These are phyloP conservation scores for Ceratobasidium papillatum DNA, from an alignment of 1,284 basidiomycete species.

Conservation along the genomic window DNA sequence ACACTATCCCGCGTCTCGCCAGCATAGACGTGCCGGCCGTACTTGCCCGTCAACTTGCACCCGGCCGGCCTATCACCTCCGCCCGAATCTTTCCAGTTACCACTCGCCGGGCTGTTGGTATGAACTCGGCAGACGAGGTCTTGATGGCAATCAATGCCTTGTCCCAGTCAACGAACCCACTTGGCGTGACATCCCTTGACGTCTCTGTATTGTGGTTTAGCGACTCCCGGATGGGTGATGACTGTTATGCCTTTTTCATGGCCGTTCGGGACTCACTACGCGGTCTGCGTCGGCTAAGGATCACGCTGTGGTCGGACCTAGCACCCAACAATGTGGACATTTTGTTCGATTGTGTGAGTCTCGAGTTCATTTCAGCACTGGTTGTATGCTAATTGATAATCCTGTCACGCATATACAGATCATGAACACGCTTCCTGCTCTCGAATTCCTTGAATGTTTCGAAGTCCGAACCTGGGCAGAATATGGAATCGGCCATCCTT, in stretches of 20 bases:
- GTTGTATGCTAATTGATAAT: constrained; percentile 32
- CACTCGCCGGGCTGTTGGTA: constrained; percentile 4
- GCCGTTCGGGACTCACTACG: constrained; percentile 32
- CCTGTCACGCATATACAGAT: constrained; percentile 17
- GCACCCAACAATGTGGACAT: constrained; percentile 30
- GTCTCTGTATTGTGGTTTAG: constrained; percentile 24
- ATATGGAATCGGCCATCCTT: constrained; percentile 37
- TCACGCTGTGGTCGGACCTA: constrained; percentile 33
- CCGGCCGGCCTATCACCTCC: constrained; percentile 26
- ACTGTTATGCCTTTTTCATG: constrained; percentile 27
- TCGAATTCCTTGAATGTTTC: constrained; percentile 24
- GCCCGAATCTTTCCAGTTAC: constrained; percentile 27
- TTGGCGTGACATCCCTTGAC: constrained; percentile 18
- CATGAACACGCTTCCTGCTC: constrained; percentile 28
- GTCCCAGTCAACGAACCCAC: constrained; percentile 18
- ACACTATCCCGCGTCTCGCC: constrained; percentile 15
- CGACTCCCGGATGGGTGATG: constrained; percentile 29
- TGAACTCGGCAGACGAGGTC: constrained; percentile 32
- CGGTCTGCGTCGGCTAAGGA: constrained; percentile 10
- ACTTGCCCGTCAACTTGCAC: constrained; percentile 29
- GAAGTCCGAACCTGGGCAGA: constrained; percentile 39
- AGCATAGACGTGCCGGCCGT: constrained; percentile 33
- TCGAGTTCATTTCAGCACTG: neutral
- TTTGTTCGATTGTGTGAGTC: constrained; percentile 33
- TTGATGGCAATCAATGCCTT: constrained; percentile 33